Conservation (phyloP, 495 filamentous ascomycete genomes). For the Penicillium ucsense region DNA sequence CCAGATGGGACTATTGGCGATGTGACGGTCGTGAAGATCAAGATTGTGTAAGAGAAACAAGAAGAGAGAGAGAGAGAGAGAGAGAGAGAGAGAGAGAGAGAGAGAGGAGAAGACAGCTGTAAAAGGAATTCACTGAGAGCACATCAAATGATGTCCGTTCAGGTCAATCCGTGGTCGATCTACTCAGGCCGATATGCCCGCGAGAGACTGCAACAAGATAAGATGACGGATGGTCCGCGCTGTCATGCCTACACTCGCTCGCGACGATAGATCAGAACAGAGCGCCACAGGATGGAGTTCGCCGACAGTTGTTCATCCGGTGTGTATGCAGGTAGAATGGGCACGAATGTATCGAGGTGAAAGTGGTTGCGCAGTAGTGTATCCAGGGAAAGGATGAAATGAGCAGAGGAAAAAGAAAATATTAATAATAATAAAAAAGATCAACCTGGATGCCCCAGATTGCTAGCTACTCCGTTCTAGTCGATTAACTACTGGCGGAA, state of each 20-base stretch:
- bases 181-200: conserved; percentile 8
- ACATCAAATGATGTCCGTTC: background rate
- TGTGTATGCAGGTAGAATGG: background rate
- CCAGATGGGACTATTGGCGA: too few species aligned
- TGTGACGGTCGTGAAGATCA: too few species aligned
- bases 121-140: too few species aligned
- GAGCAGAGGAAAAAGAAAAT: background rate
- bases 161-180: background rate
- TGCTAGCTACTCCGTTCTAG: too few species aligned
- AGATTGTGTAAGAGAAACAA: background rate
- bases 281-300: background rate
- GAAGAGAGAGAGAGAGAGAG: background rate
- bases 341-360: background rate
- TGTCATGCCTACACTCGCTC: conserved; percentile 19
- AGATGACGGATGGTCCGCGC: conserved; percentile 22
- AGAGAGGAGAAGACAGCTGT: background rate
- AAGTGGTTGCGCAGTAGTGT: background rate
- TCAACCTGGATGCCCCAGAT: background rate
- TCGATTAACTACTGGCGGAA: background rate
- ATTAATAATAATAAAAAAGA: background rate
- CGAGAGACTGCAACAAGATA: conserved; percentile 21
- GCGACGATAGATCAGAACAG: background rate
- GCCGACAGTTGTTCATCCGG: background rate
- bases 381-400: background rate
- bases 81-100: background rate